Evolutionary conservation across 2,329 filamentous ascomycete species (phyloP), one percentile per base, ranked within the genome.

Genomic region (Cercospora zeina): DNA sequence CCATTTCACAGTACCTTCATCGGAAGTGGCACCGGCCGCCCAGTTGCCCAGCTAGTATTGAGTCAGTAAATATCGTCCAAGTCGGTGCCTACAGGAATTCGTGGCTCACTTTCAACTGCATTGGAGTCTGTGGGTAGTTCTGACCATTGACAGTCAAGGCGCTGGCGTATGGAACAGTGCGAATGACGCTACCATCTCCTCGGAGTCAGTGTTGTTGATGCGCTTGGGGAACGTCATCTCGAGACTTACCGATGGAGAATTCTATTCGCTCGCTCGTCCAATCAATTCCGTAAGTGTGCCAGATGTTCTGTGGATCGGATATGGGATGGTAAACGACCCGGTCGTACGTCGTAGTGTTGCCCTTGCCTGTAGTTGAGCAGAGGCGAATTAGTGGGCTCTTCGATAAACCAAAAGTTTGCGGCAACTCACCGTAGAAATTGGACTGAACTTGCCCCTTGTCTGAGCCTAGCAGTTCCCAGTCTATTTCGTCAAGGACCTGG

Each of bases 111-210:
- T 27, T 86, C 54, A 90, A 75, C 55, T 85, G 84, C 86, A 89
- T 89, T 1, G 90, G 90, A 0, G 89, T 92, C 73, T 93, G 90
- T 0, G 90, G 90, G 74, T 85, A 93, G 77, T 96, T 90, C 54
- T 82, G 74, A 11, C 86, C 85, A 67, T 82, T 82, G 51, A 82
- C 78, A 61, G 79, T 76, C 72, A 87, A 83, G 62, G 86, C 85
- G 55, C 89, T 85, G 24, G 77, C 78, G 60, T 85, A 83, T 8
- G 81, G 83, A 62, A 97, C 82, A 13, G 89, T 89, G 64, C 90
- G 86, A 56, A 90, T 81, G 4, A 83, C 80, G 7, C 78, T 77
- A 67, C 86, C 86, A 69, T 96, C 90, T 27, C 24, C 24, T 27
- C 24, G 3, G 24, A 27, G 24, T 27, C 6, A 27, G 24, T 27